Evolutionary conservation across 202 grass and related monocot genomes (phyloP), one percentile per base, ranked within the genome.

Genomic region (Saccharum hybrid): DNA sequence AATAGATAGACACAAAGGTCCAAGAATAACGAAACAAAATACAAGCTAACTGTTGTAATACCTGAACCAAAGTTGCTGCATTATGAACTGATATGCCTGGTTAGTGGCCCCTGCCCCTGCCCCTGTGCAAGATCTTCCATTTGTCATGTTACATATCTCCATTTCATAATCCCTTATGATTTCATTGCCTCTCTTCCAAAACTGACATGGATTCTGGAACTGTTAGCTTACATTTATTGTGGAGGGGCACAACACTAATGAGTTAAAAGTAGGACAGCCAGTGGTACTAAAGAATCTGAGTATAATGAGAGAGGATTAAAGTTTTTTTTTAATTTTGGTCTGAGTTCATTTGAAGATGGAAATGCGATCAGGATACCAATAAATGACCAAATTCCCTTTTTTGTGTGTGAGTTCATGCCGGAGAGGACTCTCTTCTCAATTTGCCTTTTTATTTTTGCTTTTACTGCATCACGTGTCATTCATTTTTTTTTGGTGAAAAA

Each of bases 271-370:
- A 10, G 16, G 30, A 12, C 2, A 34, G 31, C 49, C 45, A 52
- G 7, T 57, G 33, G 49, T 57, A 52, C 72, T 54, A 56, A 74
- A 56, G 28, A 56, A 74, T 37, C 16, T 21, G 16, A 57, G 4
- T 56, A 21, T 74, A 75, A 36, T 36, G 10, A 56, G 52, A 74
- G 52, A 57, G 10, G 10, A 11, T 75, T 56, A n/a, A 34, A 34
- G 3, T 34, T 6, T 0, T 11, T 46, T 28, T 59, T 26, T 26
- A 26, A 26, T 26, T 33, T 18, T 16, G 42, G 4, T 38, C 5
- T n/a, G 18, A 22, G 31, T 78, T 77, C 23, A 71, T 63, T 39
- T 71, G 54, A 78, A 76, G 38, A 10, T 38, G 59, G 40, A 38
- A 57, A 46, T 26, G 11, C 1, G 65, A 14, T 38, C 4, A 3